These are phyloP conservation scores for Pythium pectinolyticum DNA, from an alignment of 352 stramenopile genomes.

Conservation along the genomic window DNA sequence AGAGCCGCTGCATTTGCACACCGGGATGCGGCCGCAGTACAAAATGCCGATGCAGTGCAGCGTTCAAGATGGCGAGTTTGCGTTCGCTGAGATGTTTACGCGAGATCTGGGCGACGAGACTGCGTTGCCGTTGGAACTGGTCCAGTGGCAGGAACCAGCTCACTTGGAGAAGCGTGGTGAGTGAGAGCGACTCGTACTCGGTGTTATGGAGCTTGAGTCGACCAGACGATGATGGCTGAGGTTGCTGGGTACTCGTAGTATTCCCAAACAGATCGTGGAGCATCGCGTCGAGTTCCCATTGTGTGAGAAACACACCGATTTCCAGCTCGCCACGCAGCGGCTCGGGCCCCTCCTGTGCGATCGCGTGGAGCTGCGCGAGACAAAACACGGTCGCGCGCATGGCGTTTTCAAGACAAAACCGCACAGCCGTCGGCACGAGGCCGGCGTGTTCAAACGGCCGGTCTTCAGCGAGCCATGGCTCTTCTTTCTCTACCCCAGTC, in stretches of 20 bases:
- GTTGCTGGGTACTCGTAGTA: not conserved
- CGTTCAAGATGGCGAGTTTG: slow-evolving; percentile 50
- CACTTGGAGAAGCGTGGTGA: slow-evolving; percentile 39
- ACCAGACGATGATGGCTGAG: not conserved
- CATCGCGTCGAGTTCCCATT: slow-evolving; percentile 54
- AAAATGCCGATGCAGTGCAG: slow-evolving; percentile 48
- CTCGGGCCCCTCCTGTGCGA: slow-evolving; percentile 23
- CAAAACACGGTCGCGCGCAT: slow-evolving; percentile 41
- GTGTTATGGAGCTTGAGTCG: slow-evolving; percentile 11
- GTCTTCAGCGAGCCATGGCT: slow-evolving; percentile 12
- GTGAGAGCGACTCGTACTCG: slow-evolving; percentile 17
- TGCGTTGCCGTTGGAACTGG: slow-evolving; percentile 40
- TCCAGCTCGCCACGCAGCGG: slow-evolving; percentile 3
- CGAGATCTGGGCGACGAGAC: slow-evolving; percentile 54
- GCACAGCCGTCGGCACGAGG: slow-evolving; percentile 48
- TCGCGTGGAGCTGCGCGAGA: slow-evolving; percentile 44
- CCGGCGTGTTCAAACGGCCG: slow-evolving; percentile 41
- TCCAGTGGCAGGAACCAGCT: slow-evolving; percentile 75
- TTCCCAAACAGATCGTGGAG: slow-evolving; percentile 39
- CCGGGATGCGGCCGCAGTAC: slow-evolving; percentile 41
- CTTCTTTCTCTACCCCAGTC: not conserved
- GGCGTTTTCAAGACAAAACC: slow-evolving; percentile 55
- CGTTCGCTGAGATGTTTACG: slow-evolving; percentile 54
- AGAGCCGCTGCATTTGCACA: slow-evolving; percentile 36
- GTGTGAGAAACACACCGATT: slow-evolving; percentile 49